Base-by-base conservation (phyloP, 1,139 yeast species). In the Candida pseudoviswanathii region DNA sequence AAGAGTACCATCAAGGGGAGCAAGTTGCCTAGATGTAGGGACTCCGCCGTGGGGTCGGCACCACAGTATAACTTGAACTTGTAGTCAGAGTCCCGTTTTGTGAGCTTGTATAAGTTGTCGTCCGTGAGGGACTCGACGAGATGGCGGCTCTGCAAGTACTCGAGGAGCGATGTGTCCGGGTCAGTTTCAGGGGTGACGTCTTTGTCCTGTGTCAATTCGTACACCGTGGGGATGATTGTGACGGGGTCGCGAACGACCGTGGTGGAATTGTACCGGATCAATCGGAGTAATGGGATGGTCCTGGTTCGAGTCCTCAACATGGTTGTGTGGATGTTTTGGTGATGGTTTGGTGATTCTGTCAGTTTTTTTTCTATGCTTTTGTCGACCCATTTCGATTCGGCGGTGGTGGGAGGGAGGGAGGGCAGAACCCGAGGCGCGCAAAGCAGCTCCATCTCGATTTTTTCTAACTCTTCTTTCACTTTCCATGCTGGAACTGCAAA, bases 11-110 rank as follows among this genome's bases (percentile, higher is more conserved):
- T 82, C 55, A 94, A 70, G 1, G 99, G 99, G 40, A 94, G 73
- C 50, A 95, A 70, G 60, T 94, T 94, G 1, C 99, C 99, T 54
- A 94, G 70, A 69, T 94, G 99, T 30, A 94, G 73, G 0, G 98
- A 91, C 46, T 67, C 72, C 0, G 99, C 99, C 0, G 96, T 85
- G 0, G 99, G 99, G 63, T 94, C 99, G 0, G 97, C 98, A 16
- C 99, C 99, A 66, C 96, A 86, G 68, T 94, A 95, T 11, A 89
- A 65, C 21, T 86, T 83, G 46, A 88, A 64, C 51, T 67, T 66
- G 46, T 68, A 67, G 34, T 63, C 63, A 1, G 71, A 61, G 2
- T 47, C 51, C 4, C 52, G 44, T 7, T 50, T 56, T 1, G 68
- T 63, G 39, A 75, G 64, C 4, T 66, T 62, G 40, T 67, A 73